These are phyloP conservation scores for Wallacemonas collosoma DNA, from an alignment of 208 protist genomes.

Conservation along the genomic window DNA sequence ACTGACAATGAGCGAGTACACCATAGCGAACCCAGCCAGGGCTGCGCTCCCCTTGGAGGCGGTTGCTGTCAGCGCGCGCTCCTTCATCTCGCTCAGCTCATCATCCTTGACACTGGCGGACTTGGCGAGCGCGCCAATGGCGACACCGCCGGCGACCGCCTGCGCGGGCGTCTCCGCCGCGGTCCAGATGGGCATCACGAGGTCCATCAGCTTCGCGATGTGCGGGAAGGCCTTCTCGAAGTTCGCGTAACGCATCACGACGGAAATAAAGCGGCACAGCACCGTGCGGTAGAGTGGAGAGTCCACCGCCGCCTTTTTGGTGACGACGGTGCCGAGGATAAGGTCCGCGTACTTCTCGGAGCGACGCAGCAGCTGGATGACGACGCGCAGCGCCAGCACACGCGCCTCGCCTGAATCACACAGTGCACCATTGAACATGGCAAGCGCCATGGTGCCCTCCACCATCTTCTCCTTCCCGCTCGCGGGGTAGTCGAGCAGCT, in stretches of 20 bases:
- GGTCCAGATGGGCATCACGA: constrained; percentile 77
- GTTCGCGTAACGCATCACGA: constrained; percentile 82
- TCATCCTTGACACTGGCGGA: constrained; percentile 77
- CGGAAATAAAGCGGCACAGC: constrained; percentile 90
- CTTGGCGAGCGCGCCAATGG: constrained; percentile 81
- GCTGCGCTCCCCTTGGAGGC: constrained; percentile 59
- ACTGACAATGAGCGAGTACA: constrained; percentile 69
- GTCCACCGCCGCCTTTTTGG: constrained; percentile 82
- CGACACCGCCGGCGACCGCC: constrained; percentile 69
- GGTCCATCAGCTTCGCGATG: constrained; percentile 67
- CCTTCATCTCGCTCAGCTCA: constrained; percentile 65
- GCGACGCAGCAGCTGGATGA: constrained; percentile 73
- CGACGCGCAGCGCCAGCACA: constrained; percentile 73
- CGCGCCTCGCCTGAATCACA: constrained; percentile 85
- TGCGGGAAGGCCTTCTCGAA: constrained; percentile 77
- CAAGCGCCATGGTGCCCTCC: constrained; percentile 85
- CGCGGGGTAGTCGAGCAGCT: constrained; percentile 80
- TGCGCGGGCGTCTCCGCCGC: constrained; percentile 65
- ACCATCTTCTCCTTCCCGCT: constrained; percentile 92
- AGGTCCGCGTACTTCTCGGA: constrained; percentile 87
- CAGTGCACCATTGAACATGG: constrained; percentile 89
- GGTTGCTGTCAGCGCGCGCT: constrained; percentile 57
- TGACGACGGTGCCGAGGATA: constrained; percentile 86
- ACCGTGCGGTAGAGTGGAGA: constrained; percentile 79
- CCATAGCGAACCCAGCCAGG: constrained; percentile 75